These are phyloP conservation scores for Artemisia tridentata DNA, from an alignment of 129 eudicot species.

Conservation along the genomic window DNA sequence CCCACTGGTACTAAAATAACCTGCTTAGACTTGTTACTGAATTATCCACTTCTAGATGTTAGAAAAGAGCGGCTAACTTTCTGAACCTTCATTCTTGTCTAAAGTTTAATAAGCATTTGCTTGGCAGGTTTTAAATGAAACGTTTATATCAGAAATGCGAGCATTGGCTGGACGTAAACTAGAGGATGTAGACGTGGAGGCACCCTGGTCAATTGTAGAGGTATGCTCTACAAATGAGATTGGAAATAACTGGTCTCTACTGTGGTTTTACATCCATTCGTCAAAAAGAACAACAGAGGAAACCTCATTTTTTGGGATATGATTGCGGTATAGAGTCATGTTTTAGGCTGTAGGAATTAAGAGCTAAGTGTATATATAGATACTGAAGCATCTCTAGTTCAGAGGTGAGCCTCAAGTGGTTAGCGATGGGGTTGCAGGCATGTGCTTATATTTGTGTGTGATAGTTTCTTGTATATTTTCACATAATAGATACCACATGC, in stretches of 20 bases:
- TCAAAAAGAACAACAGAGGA: neutral
- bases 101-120: neutral
- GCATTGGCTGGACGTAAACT: slow-evolving; percentile 50
- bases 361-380: neutral
- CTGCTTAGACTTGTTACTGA: neutral
- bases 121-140: slow-evolving; percentile 69
- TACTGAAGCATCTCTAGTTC: neutral
- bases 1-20: too few relatives aligned
- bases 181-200: slow-evolving; percentile 57
- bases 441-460: too few relatives aligned
- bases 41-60: neutral
- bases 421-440: too few relatives aligned
- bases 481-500: too few relatives aligned
- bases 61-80: neutral
- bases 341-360: slow-evolving; percentile 8
- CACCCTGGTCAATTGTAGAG: slow-evolving; percentile 59
- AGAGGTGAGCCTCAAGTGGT: neutral
- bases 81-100: too few relatives aligned
- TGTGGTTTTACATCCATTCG: slow-evolving; percentile 13
- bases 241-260: slow-evolving; percentile 25
- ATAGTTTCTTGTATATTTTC: too few relatives aligned
- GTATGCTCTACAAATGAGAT: slow-evolving; percentile 56
- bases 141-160: slow-evolving; percentile 65
- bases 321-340: neutral
- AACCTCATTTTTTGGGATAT: neutral